Evolutionary conservation across 2,329 filamentous ascomycete species (phyloP), one percentile per base, ranked within the genome.

Genomic region (Penicillium aurantiogriseum): DNA sequence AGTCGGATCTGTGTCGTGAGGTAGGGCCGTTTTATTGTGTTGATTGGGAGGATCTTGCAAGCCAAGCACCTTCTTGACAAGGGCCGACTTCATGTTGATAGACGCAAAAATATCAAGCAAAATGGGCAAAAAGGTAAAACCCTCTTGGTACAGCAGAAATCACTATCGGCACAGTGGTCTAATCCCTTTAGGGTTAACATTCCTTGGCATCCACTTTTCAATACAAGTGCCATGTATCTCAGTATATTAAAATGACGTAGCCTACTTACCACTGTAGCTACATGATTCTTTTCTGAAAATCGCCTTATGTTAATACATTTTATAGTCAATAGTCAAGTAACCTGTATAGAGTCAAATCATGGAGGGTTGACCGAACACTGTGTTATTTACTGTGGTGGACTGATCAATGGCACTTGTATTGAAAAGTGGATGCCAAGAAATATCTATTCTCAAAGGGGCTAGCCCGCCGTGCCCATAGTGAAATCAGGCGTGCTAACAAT

Each of bases 1-100:
- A 17, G 51, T 58, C 25, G 56, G 51, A 25, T 58, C 56, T n/a
- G 46, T 6, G 4, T 58, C 56, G 6, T 51, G 21, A 29, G 33
- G 29, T 2, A 19, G 33, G 10, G 17, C 21, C 3, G 4, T 27
- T 11, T 36, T 47, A 17, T 47, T 21, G 13, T 23, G 52, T 36
- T 33, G 13, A 51, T 42, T 21, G 19, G 46, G 35, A 17, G 42
- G 47, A 17, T 56, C 25, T 25, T 48, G 31, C 5, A 51, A 31
- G 8, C 51, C 51, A 38, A 58, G 47, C 17, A 36, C 19, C 27
- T 47, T 46, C 52, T 56, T 58, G 29, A 55, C 17, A 38, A 27
- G 25, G 10, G 40, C 40, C 19, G 42, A 43, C 44, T 21, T 27
- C 45, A 51, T 55, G 35, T 17, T 46, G 45, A 50, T 44, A 31